A percentile compares a stretch with the other conserved stretches of the same genome.
Conservation (phyloP, 805 yeast species). For the Candida lessepsii region DNA sequence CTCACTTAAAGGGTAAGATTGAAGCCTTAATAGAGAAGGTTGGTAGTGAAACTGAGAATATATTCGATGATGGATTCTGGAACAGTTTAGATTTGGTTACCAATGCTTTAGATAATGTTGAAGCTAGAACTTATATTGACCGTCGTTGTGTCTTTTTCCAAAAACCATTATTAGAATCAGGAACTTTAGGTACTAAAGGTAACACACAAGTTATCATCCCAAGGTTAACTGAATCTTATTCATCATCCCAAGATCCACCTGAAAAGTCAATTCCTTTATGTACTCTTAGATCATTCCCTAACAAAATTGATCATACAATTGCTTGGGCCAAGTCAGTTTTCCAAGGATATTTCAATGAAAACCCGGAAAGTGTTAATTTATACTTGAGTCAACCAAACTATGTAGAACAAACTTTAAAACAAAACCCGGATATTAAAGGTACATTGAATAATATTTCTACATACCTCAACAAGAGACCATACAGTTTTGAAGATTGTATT, state of each 20-base stretch:
- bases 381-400: slow-evolving; percentile 89
- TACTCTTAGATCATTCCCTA: slow-evolving; percentile 96
- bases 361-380: slow-evolving; percentile 91
- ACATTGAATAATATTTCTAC: slow-evolving; percentile 77
- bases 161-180: slow-evolving; percentile 91
- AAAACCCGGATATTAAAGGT: slow-evolving; percentile 87
- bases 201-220: slow-evolving; percentile 97
- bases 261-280: slow-evolving; percentile 97
- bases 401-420: slow-evolving; percentile 87
- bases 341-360: slow-evolving; percentile 85
- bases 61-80: slow-evolving; percentile 89
- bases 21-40: slow-evolving; percentile 81
- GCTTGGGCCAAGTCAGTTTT: slow-evolving; percentile 98
- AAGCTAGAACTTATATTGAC: slow-evolving; percentile 96
- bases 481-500: slow-evolving; percentile 89
- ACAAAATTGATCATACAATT: slow-evolving; percentile 96
- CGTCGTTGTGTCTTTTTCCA: slow-evolving; percentile 92
- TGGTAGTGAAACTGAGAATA: slow-evolving; percentile 86
- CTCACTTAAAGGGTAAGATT: slow-evolving; percentile 75
- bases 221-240: slow-evolving; percentile 88
- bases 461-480: slow-evolving; percentile 78
- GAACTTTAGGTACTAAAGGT: slow-evolving; percentile 98
- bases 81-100: slow-evolving; percentile 79
- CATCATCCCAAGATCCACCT: slow-evolving; percentile 97
- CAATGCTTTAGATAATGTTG: slow-evolving; percentile 95